A percentile compares a stretch with the other conserved stretches of the same genome.
phyloP scores from a whole-genome alignment of 164 flowering plant species.

The Sextonia rubra region DNA sequence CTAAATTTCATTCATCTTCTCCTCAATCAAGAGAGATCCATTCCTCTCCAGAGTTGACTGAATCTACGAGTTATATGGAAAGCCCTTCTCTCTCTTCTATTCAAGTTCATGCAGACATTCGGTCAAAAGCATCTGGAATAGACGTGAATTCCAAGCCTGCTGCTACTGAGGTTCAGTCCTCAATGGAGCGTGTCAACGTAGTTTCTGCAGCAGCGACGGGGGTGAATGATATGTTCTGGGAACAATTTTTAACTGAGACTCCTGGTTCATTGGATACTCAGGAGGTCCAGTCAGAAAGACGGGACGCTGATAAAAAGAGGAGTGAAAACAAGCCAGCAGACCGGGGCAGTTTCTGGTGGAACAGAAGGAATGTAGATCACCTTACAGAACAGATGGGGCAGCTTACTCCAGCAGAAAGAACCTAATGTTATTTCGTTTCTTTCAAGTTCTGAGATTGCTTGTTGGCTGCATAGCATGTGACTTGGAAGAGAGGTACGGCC shows the following conservation, averaged over 20 bases:
- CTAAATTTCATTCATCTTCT: slow-evolving; percentile 22
- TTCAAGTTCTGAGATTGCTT: slow-evolving; percentile 8
- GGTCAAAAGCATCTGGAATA: slow-evolving; percentile 31
- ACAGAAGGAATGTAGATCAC: slow-evolving; percentile 38
- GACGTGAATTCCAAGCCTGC: slow-evolving; percentile 46
- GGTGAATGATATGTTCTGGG: slow-evolving; percentile 75
- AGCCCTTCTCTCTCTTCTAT: slow-evolving; percentile 30
- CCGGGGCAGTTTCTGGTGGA: slow-evolving; percentile 40
- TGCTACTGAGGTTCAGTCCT: slow-evolving; percentile 21
- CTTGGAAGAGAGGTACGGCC: slow-evolving; percentile 19
- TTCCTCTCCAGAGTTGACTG: slow-evolving; percentile 41
- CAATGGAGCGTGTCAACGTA: slow-evolving; percentile 15
- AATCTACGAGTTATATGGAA: slow-evolving; percentile 25
- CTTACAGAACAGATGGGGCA: slow-evolving; percentile 51
- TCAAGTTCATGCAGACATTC: slow-evolving; percentile 21
- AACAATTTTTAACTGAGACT: slow-evolving; percentile 67
- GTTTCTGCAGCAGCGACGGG: slow-evolving; percentile 24
- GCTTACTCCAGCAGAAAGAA: slow-evolving; percentile 43
- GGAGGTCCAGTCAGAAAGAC: slow-evolving; percentile 49
- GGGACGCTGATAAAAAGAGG: slow-evolving; percentile 21
- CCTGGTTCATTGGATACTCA: slow-evolving; percentile 43
- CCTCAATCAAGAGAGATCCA: slow-evolving; percentile 31
- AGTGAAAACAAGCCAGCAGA: slow-evolving; percentile 26
- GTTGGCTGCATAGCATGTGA: slow-evolving; percentile 13
- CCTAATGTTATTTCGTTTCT: slow-evolving; percentile 19